These are phyloP conservation scores for Hypomontagnella submonticulosa DNA, from an alignment of 495 filamentous ascomycete genomes.

Conservation along the genomic window DNA sequence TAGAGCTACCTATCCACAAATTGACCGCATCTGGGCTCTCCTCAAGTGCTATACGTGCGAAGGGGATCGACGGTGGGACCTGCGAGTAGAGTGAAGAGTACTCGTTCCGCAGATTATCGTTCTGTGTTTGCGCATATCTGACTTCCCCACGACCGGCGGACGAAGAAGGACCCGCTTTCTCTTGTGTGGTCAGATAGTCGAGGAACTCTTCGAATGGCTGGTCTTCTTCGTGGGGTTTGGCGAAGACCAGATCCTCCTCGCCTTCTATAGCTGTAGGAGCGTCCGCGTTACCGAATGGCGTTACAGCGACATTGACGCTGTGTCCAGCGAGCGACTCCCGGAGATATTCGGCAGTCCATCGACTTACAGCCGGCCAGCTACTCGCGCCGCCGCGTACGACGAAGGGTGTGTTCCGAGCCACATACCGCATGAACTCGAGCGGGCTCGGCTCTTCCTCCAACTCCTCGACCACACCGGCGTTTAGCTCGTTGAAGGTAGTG, in stretches of 20 bases:
- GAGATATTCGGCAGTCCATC: conserved; percentile 70
- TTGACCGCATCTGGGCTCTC: conserved; percentile 75
- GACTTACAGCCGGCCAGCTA: conserved; percentile 67
- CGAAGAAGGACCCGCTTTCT: conserved; percentile 27
- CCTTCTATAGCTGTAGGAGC: conserved; percentile 57
- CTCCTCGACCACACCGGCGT: conserved; percentile 64
- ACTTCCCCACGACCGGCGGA: conserved; percentile 47
- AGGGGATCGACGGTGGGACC: conserved; percentile 68
- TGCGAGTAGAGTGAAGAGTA: conserved; percentile 67
- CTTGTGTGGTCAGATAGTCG: conserved; percentile 56
- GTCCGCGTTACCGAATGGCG: conserved; percentile 75
- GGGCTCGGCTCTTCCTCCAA: conserved; percentile 71
- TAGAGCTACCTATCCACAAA: conserved; percentile 79
- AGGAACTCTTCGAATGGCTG: conserved; percentile 61
- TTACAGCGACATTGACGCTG: conserved; percentile 75
- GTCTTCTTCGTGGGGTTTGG: conserved; percentile 65
- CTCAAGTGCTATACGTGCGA: conserved; percentile 72
- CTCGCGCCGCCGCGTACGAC: conserved; percentile 68
- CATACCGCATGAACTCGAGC: conserved; percentile 78
- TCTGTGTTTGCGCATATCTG: conserved; percentile 71
- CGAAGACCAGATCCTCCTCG: conserved; percentile 59
- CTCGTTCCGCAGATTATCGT: conserved; percentile 79
- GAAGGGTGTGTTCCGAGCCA: conserved; percentile 74
- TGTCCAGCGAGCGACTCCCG: conserved; percentile 59
- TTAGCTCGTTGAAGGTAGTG: conserved; percentile 74